Percentiles rank a stretch among this genome's conserved stretches.
phyloP scores from a whole-genome alignment of 345 rosid genomes.

The Eutrema heterophyllum region DNA sequence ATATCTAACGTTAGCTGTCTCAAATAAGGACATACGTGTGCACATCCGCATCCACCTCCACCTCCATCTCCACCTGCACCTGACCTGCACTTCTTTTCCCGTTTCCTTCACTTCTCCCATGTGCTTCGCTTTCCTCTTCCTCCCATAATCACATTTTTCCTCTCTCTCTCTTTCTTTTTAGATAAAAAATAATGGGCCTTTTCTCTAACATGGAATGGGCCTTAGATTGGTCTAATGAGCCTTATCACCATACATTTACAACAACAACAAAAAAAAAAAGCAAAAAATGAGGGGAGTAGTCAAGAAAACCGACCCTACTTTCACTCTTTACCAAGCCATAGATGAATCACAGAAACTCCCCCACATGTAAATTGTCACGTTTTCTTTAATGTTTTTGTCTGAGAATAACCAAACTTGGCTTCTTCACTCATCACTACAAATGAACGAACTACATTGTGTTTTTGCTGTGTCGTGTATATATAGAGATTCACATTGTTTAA shows the following conservation, averaged over 20 bases:
- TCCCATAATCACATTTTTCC: background rate
- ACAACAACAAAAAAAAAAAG: constrained; percentile 13
- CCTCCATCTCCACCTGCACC: constrained; percentile 22
- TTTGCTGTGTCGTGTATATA: background rate
- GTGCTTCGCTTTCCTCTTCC: constrained; percentile 12
- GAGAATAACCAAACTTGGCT: constrained; percentile 22
- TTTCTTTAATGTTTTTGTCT: background rate
- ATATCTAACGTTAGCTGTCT: constrained; percentile 24
- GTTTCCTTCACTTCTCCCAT: constrained; percentile 31
- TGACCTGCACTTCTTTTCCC: constrained; percentile 21
- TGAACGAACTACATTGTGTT: background rate
- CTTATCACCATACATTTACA: background rate
- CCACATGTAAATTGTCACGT: constrained; percentile 15
- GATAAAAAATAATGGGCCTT: background rate
- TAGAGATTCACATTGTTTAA: background rate
- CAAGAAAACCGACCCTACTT: constrained; percentile 41
- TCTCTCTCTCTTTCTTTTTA: background rate
- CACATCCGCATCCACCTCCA: constrained; percentile 14
- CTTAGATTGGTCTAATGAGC: background rate
- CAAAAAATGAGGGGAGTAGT: constrained; percentile 28
- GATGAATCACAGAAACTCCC: constrained; percentile 7
- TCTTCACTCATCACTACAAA: constrained; percentile 23
- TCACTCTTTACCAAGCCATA: constrained; percentile 42
- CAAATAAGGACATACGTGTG: constrained; percentile 29
- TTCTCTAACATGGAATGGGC: background rate